These are phyloP conservation scores for Rubia tinctorum DNA, from an alignment of 305 asterid species.

Conservation along the genomic window DNA sequence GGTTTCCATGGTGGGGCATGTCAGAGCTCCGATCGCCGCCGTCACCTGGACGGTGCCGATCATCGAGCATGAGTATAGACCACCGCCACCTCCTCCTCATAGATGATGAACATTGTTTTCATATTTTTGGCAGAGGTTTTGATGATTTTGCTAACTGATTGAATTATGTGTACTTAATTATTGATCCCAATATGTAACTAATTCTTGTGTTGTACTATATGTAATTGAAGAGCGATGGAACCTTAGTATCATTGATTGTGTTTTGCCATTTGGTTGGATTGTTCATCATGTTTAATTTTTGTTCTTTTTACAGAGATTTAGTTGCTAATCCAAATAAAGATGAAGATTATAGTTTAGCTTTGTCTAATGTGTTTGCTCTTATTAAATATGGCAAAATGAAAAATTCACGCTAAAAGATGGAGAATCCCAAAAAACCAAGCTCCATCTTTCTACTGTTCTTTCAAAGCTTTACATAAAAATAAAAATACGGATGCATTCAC, in stretches of 20 bases:
- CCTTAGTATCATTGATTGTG: not conserved
- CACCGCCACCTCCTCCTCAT: slow-evolving; percentile 29
- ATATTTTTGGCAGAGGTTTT: slow-evolving; percentile 11
- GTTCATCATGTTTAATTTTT: not conserved
- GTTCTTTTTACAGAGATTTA: not conserved
- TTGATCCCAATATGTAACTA: slow-evolving; percentile 21
- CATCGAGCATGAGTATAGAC: slow-evolving; percentile 49
- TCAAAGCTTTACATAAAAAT: too few relatives aligned
- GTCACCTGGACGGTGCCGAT: slow-evolving; percentile 62
- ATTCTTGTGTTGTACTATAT: slow-evolving; percentile 22
- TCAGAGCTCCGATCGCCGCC: slow-evolving; percentile 70
- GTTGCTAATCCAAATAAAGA: not conserved
- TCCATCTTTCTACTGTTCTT: too few relatives aligned
- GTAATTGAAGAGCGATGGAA: not conserved
- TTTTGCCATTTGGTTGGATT: not conserved
- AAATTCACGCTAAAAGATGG: too few relatives aligned
- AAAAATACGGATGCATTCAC: too few relatives aligned
- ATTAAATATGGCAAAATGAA: too few relatives aligned
- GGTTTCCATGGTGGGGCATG: too few relatives aligned
- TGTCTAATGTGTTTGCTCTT: not conserved
- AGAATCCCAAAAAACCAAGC: too few relatives aligned
- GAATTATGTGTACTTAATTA: slow-evolving; percentile 23
- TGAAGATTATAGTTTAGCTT: not conserved
- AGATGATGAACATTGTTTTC: slow-evolving; percentile 26
- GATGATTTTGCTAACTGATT: slow-evolving; percentile 23